Evolutionary conservation across 2,329 filamentous ascomycete genomes (phyloP), one percentile per base, ranked within the genome.

Genomic region (Cladosporium colombiae): DNA sequence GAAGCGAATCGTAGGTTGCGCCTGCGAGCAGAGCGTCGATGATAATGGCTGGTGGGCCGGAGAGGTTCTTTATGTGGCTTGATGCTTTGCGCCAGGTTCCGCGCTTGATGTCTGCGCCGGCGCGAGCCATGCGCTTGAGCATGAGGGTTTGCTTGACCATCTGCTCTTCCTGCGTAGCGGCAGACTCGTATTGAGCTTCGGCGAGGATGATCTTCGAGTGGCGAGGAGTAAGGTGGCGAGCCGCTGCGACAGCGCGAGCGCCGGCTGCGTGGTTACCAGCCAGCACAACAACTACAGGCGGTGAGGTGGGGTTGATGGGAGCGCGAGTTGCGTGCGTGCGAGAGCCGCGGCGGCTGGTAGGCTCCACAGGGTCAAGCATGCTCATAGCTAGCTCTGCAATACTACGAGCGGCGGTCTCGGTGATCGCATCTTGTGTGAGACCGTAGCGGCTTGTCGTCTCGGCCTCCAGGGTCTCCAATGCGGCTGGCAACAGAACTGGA

Each of bases 211-310:
- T 88, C 65, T 92, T 89, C 64, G 92, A 82, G 23, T 91, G 91
- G 69, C 93, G 91, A 74, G 93, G 94, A 61, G 91, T 88, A 10
- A 98, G 85, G 76, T 98, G 93, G 5, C 95, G 88, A 31, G 90
- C 93, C 4, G 93, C 93, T 16, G 92, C 91, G 62, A 98, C 84
- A 3, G 93, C 92, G 66, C 94, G 86, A 44, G 91, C 89, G 46
- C 94, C 93, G 0, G 90, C 93, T 70, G 92, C 92, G 78, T 97
- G 94, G 77, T 97, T 98, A n/a, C 95, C 94, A 0, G 92, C 93
- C n/a, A 98, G 83, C 7, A 98, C 87, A 25, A 96, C 88, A 59
- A 89, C 82, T 7, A 87, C 85, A 0, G 85, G 84, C 56, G 81
- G 86, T 56, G 84, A 83, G 77, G 70, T 83, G 81, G 13, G 91